A percentile compares a stretch with the other conserved stretches of the same genome.
Evolutionary conservation across 2,329 filamentous ascomycete genomes (phyloP).

Genomic region (Calonectria montana): DNA sequence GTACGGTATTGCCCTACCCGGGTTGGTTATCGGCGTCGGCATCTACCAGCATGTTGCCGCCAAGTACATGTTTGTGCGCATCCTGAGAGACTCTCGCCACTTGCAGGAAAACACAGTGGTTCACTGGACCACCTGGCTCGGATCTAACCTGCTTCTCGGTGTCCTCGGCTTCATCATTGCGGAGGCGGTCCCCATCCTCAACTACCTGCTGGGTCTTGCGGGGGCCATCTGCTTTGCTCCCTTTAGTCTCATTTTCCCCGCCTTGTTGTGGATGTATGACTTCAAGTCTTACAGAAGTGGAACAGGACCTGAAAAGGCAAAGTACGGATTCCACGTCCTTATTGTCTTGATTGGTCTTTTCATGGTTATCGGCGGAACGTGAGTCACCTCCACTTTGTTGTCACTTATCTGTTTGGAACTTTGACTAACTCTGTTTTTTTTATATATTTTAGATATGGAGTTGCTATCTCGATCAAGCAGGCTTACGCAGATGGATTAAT

Average conservation of each 20-base stretch:
- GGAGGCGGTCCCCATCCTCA: conserved; percentile 41
- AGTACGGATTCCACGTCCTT: conserved; percentile 39
- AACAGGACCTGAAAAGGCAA: conserved; percentile 23
- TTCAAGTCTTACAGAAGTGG: conserved; percentile 34
- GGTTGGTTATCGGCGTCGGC: conserved; percentile 44
- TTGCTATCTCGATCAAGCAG: conserved; percentile 38
- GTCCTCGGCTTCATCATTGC: conserved; percentile 37
- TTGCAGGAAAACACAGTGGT: conserved; percentile 37
- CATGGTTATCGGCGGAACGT: conserved; percentile 43
- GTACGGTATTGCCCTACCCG: conserved; percentile 46
- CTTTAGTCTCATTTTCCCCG: conserved; percentile 44
- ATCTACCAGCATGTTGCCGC: conserved; percentile 51
- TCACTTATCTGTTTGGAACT: neutral
- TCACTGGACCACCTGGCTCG: conserved; percentile 45
- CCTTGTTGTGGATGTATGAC: conserved; percentile 41
- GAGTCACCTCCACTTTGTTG: conserved; percentile 26
- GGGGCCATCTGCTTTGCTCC: conserved; percentile 46
- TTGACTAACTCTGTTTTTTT: neutral
- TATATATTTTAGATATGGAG: conserved; percentile 41
- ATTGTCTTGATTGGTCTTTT: conserved; percentile 38
- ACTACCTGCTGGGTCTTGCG: conserved; percentile 48
- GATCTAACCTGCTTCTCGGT: conserved; percentile 24
- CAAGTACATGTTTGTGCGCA: conserved; percentile 45
- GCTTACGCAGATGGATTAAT: conserved; percentile 38
- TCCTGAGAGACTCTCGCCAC: conserved; percentile 42